Base-by-base conservation (phyloP, 495 filamentous ascomycete genomes). In the Astrocystis sublimbata region DNA sequence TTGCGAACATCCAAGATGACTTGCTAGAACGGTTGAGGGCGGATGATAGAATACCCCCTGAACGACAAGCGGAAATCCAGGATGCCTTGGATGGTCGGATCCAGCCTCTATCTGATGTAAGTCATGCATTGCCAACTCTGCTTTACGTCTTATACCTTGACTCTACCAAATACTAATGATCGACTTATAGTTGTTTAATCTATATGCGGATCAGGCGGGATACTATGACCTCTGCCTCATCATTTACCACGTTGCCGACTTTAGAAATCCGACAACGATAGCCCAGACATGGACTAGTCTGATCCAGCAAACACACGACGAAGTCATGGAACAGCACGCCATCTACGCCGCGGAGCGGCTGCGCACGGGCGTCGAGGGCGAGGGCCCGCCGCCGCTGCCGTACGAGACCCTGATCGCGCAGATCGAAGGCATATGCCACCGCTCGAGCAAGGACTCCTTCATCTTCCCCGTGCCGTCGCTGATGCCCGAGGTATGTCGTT, bases 1-100 rank as follows among this genome's bases (percentile, higher is more conserved):
- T 98, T 30, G 93, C 93, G 19, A 93, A 92, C 65, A 91, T 99
- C 62, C 94, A 99, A 74, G 91, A 96, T 67, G 94, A 98, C 65
- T 72, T 98, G 28, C 77, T 98, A 47, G 89, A 93, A 75, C 82
- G 89, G 42, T 72, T 99, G 43, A 88, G 83, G 71, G 82, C 81
- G 36, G 93, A 98, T 65, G 60, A 72, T 4, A 86, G 94, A 38
- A 81, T 97, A 40, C 66, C 74, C 5, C 70, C 76, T 1, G 85
- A 87, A 12, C 85, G 83, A 58, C 83, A 83, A 62, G 65, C 75
- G 6, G 79, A 86, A 40, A 83, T 96, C 15, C 69, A 89, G 45
- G 68, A 76, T 28, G 78, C 83, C 17, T 79, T 99, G 23, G 85
- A 96, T 72, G 90, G 90, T 6, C 82, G 85, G 8, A 86, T 97